Conservation (phyloP, 306 rosid genomes). For the Alnus glutinosa region DNA sequence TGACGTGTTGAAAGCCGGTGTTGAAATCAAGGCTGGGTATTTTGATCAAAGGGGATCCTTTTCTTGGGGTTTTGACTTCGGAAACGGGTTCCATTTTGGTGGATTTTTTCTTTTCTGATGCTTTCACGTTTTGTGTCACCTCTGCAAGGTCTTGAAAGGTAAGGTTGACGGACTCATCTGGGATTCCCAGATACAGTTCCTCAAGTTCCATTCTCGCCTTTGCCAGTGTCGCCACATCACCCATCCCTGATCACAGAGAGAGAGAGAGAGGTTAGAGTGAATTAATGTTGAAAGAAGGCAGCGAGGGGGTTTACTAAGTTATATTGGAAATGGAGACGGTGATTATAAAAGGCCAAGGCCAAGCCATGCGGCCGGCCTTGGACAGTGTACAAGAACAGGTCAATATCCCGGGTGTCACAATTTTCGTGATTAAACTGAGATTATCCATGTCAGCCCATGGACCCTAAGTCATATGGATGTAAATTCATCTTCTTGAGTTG, state of each 20-base stretch:
- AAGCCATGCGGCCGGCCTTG: constrained; percentile 11
- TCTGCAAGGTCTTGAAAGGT: constrained; percentile 77
- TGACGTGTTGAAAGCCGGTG: constrained; percentile 26
- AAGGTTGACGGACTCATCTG: constrained; percentile 84
- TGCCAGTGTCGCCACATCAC: constrained; percentile 39
- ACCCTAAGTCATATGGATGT: too few relatives aligned
- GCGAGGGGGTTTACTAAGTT: background rate
- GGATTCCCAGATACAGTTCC: constrained; percentile 73
- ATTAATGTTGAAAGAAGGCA: background rate
- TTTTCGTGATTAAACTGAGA: too few relatives aligned
- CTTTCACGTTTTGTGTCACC: constrained; percentile 15
- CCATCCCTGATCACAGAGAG: constrained; percentile 29
- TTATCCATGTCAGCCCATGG: too few relatives aligned
- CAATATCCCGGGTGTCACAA: too few relatives aligned
- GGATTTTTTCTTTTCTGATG: constrained; percentile 29
- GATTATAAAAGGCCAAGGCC: constrained; percentile 16
- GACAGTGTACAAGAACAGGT: background rate
- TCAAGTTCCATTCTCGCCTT: constrained; percentile 71
- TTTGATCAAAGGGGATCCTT: constrained; percentile 25
- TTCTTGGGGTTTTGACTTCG: constrained; percentile 9
- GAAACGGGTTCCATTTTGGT: constrained; percentile 14
- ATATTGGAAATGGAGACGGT: background rate
- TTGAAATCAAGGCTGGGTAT: constrained; percentile 68
- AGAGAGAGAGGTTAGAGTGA: background rate
- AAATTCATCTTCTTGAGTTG: too few relatives aligned